Conservation (phyloP, 2,329 filamentous ascomycete species). For the Chrysosporium keratinophilum region DNA sequence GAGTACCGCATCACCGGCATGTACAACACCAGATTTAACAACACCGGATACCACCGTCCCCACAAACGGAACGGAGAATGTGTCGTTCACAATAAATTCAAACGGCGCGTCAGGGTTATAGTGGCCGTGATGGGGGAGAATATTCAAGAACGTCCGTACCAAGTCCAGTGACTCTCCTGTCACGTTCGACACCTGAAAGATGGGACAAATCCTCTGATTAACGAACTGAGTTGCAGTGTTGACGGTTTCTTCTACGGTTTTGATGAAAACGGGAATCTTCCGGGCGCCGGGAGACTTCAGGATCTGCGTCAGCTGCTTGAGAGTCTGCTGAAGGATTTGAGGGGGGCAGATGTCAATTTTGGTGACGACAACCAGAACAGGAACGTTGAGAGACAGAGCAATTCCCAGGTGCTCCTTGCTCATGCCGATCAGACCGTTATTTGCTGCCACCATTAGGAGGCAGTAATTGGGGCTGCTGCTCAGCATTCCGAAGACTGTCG, state of each 20-base stretch:
- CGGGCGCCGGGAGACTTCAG: constrained; percentile 85
- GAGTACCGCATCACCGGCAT: constrained; percentile 79
- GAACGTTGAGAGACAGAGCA: constrained; percentile 85
- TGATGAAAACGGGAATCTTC: constrained; percentile 95
- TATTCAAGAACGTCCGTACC: constrained; percentile 87
- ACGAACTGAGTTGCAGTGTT: constrained; percentile 95
- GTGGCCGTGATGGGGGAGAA: constrained; percentile 84
- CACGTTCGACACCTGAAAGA: constrained; percentile 97
- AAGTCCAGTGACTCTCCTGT: constrained; percentile 85
- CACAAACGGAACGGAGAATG: constrained; percentile 93
- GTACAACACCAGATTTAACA: constrained; percentile 75
- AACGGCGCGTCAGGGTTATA: constrained; percentile 83
- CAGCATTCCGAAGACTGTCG: constrained; percentile 88
- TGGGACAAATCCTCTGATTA: constrained; percentile 85
- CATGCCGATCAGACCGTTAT: constrained; percentile 96
- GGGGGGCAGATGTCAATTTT: constrained; percentile 98
- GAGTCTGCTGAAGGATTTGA: constrained; percentile 86
- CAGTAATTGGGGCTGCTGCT: constrained; percentile 97
- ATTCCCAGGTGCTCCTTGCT: constrained; percentile 96
- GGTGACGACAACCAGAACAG: constrained; percentile 94
- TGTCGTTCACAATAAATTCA: constrained; percentile 94
- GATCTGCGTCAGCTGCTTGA: constrained; percentile 83
- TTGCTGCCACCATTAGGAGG: constrained; percentile 93
- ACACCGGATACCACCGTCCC: constrained; percentile 94
- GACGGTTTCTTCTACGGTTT: constrained; percentile 79